Percentiles rank a stretch among this genome's conserved stretches.
These are phyloP conservation scores for Ganoderma resinaceum DNA, from an alignment of 1,284 basidiomycete genomes.

Conservation along the genomic window DNA sequence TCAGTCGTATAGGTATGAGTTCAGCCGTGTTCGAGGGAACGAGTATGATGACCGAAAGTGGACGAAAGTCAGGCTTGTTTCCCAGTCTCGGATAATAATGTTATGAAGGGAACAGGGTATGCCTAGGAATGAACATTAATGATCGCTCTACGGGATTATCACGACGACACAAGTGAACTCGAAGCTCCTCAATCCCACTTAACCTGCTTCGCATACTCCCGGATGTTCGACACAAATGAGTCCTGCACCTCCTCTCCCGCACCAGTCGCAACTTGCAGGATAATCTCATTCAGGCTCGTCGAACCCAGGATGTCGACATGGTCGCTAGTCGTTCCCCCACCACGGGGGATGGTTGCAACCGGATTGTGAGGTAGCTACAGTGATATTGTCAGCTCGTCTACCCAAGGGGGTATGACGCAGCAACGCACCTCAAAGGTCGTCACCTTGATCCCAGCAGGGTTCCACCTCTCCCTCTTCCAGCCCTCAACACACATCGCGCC, in stretches of 20 bases:
- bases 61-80: neutral
- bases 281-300: slow-evolving; percentile 87
- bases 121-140: neutral
- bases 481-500: slow-evolving; percentile 97
- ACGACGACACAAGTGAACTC: neutral
- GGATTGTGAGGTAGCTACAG: slow-evolving; percentile 88
- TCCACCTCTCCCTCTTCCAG: slow-evolving; percentile 93
- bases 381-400: slow-evolving; percentile 6
- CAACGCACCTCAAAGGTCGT: slow-evolving; percentile 82
- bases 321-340: slow-evolving; percentile 90
- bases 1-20: neutral
- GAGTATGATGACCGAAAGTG: neutral
- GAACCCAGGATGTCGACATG: slow-evolving; percentile 96
- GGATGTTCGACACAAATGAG: slow-evolving; percentile 81
- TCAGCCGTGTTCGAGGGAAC: neutral
- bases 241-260: slow-evolving; percentile 76
- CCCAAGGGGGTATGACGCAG: too few species aligned
- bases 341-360: slow-evolving; percentile 77
- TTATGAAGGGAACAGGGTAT: neutral
- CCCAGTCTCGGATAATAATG: neutral
- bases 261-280: slow-evolving; percentile 88
- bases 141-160: neutral
- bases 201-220: slow-evolving; percentile 78
- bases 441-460: slow-evolving; percentile 89
- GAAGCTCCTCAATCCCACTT: slow-evolving; percentile 65